Evolutionary conservation across 345 rosid species (phyloP).

Genomic region (Dipteronia dyeriana): DNA sequence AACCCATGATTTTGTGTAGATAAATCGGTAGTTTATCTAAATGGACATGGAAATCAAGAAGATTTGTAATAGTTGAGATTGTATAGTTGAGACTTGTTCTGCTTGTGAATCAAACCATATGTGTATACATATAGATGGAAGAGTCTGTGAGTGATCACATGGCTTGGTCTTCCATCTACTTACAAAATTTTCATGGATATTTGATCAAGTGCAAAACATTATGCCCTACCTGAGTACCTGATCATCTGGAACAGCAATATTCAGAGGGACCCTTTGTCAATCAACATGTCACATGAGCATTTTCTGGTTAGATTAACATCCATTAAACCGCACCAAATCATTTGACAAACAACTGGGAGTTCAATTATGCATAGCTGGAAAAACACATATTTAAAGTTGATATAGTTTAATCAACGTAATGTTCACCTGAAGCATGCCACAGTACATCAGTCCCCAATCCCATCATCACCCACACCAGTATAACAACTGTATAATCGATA

Average conservation of each 20-base stretch:
- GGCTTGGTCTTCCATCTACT: slow-evolving; percentile 28
- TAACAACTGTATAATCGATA: no score
- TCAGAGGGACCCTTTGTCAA: not conserved
- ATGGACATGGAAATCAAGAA: not conserved
- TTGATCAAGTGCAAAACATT: no score
- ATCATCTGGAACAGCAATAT: not conserved
- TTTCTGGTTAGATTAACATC: not conserved
- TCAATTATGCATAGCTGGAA: not conserved
- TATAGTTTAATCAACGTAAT: not conserved
- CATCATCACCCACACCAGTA: not conserved
- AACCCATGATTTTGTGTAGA: slow-evolving; percentile 15
- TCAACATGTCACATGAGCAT: not conserved
- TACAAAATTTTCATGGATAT: not conserved
- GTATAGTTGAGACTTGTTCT: not conserved
- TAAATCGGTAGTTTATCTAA: not conserved
- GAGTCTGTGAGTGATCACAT: slow-evolving; percentile 16
- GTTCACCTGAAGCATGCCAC: not conserved
- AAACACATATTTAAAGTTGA: not conserved
- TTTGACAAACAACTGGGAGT: not conserved
- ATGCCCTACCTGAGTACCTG: not conserved
- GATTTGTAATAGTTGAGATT: not conserved
- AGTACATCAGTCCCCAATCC: not conserved
- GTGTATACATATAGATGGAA: not conserved
- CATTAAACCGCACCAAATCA: not conserved
- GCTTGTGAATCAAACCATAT: not conserved